Percentiles rank a stretch among this genome's conserved stretches.
Evolutionary conservation across 1,139 yeast genomes (phyloP).

Genomic region (Candida gigantensis): DNA sequence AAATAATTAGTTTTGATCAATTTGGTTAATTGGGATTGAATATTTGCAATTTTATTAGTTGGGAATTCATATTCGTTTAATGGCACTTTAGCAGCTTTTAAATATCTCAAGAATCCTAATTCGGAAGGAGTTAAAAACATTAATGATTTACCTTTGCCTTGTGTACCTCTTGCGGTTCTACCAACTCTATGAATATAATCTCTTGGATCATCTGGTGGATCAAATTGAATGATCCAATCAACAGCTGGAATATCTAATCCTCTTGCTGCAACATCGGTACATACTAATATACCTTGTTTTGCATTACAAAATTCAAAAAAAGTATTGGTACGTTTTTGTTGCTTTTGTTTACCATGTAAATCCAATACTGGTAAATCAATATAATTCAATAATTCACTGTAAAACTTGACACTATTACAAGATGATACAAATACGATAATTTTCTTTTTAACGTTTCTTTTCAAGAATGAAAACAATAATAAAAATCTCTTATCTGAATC

Average conservation of each 20-base stretch:
- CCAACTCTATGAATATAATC: conserved; percentile 98
- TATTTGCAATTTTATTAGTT: conserved; percentile 87
- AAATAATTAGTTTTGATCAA: conserved; percentile 89
- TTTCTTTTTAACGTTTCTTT: conserved; percentile 86
- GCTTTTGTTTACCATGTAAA: conserved; percentile 97
- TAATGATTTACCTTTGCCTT: conserved; percentile 88
- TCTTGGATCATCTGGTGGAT: conserved; percentile 99
- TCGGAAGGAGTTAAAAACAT: conserved; percentile 95
- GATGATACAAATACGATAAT: conserved; percentile 91
- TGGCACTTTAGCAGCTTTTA: conserved; percentile 96
- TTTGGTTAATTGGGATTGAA: conserved; percentile 90
- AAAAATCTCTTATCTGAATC: conserved; percentile 94
- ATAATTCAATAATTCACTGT: conserved; percentile 90
- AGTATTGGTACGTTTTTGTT: conserved; percentile 95
- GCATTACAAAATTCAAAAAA: conserved; percentile 98
- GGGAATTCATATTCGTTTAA: conserved; percentile 97
- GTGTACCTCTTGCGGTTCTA: conserved; percentile 94
- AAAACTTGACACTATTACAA: conserved; percentile 95
- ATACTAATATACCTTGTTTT: conserved; percentile 84
- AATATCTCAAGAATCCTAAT: conserved; percentile 88
- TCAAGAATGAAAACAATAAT: conserved; percentile 85
- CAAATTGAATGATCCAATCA: conserved; percentile 96
- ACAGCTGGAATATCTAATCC: conserved; percentile 97
- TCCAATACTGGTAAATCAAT: conserved; percentile 95
- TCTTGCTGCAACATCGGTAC: conserved; percentile 98